A percentile compares a stretch with the other conserved stretches of the same genome.
These are phyloP conservation scores for Amanita molliuscula DNA, from an alignment of 768 basidiomycete genomes.

Conservation along the genomic window DNA sequence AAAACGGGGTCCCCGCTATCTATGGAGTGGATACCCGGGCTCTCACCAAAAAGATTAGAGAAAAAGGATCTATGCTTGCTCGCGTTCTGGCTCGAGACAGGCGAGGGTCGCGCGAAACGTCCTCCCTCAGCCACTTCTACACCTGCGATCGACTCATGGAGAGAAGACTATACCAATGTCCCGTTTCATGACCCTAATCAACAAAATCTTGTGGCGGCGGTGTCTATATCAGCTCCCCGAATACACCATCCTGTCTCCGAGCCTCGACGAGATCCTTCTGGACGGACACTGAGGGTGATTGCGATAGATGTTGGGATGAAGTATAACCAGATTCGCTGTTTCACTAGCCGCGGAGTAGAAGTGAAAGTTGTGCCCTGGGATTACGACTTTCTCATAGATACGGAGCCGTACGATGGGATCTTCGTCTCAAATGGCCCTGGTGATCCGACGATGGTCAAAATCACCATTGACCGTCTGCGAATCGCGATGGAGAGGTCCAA, in stretches of 20 bases:
- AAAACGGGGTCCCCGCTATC: constrained; percentile 89
- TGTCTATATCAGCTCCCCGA: constrained; percentile 63
- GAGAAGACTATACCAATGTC: constrained; percentile 72
- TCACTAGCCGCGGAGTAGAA: constrained; percentile 84
- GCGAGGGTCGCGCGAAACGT: constrained; percentile 29
- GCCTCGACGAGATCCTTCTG: constrained; percentile 63
- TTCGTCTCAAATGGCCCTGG: constrained; percentile 98
- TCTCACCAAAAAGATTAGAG: constrained; percentile 91
- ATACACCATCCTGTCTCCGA: constrained; percentile 52
- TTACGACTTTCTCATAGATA: constrained; percentile 77
- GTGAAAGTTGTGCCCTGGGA: constrained; percentile 98
- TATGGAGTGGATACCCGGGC: constrained; percentile 95
- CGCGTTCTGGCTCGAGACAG: constrained; percentile 62
- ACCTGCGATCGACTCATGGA: constrained; percentile 51
- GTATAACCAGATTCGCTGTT: constrained; percentile 98
- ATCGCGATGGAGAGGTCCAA: constrained; percentile 62
- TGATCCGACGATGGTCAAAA: constrained; percentile 77
- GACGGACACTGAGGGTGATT: constrained; percentile 72
- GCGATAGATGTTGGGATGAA: constrained; percentile 99
- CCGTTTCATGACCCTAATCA: constrained; percentile 85
- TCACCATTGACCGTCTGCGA: constrained; percentile 60
- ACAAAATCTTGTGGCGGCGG: constrained; percentile 83
- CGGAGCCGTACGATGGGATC: constrained; percentile 83
- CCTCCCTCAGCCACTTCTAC: constrained; percentile 34
- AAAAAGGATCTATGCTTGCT: constrained; percentile 89